A percentile compares a stretch with the other conserved stretches of the same genome.
These are phyloP conservation scores for Saccharomycopsis vini DNA, from an alignment of 805 yeast species.

Conservation along the genomic window DNA sequence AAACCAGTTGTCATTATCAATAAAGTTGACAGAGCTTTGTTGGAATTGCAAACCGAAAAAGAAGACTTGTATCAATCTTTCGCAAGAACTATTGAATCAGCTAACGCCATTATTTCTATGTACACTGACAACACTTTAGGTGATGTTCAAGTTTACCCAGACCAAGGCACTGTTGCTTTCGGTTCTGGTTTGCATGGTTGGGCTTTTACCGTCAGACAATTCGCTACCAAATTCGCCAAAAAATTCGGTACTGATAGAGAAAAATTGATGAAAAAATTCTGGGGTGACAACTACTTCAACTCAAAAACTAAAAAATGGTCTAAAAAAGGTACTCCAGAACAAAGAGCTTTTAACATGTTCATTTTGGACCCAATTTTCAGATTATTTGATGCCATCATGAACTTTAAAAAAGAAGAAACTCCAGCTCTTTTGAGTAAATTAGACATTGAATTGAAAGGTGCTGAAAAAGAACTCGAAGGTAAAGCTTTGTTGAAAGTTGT, in stretches of 20 bases:
- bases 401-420: constrained; percentile 97
- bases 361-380: constrained; percentile 98
- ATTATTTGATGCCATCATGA: constrained; percentile 94
- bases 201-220: constrained; percentile 99
- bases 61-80: constrained; percentile 98
- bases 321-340: constrained; percentile 90
- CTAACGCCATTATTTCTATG: constrained; percentile 95
- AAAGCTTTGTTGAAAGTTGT: constrained; percentile 96
- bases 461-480: constrained; percentile 97
- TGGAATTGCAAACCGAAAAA: constrained; percentile 97
- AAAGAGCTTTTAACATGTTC: constrained; percentile 99
- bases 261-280: constrained; percentile 98
- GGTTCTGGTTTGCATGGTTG: constrained; percentile 99
- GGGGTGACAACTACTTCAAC: constrained; percentile 99
- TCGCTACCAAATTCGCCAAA: constrained; percentile 95
- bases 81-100: constrained; percentile 98
- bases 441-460: constrained; percentile 88
- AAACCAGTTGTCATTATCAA: constrained; percentile 97
- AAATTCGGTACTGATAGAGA: constrained; percentile 97
- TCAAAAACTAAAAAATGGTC: constrained; percentile 99
- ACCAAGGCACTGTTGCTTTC: constrained; percentile 97
- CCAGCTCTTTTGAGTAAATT: constrained; percentile 87
- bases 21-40: constrained; percentile 99
- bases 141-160: constrained; percentile 98
- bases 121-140: constrained; percentile 86